Conservation (phyloP, 331 rosid species). For the Quercus phellos region DNA sequence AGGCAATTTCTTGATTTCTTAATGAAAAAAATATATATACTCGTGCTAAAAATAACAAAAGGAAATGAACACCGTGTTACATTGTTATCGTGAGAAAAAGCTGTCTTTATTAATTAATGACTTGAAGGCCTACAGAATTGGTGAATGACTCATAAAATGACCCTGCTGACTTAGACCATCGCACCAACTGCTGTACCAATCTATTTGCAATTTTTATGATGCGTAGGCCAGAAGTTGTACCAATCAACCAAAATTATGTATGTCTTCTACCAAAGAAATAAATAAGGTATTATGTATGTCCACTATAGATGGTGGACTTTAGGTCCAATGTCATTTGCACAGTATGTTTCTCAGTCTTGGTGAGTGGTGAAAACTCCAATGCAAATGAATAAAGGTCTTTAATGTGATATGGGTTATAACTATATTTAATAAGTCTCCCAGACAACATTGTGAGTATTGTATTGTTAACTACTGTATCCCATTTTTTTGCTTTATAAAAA, state of each 20-base stretch:
- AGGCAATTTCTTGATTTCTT: not conserved
- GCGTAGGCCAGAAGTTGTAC: not conserved
- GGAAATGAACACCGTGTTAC: not conserved
- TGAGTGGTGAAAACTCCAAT: too few relatives aligned
- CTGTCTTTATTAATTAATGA: not conserved
- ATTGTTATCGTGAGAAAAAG: not conserved
- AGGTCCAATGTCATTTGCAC: not conserved
- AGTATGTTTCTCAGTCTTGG: not conserved
- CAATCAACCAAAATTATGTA: too few relatives aligned
- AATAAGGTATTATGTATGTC: not conserved
- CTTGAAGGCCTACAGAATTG: not conserved
- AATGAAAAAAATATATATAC: not conserved
- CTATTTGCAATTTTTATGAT: not conserved
- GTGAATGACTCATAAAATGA: not conserved
- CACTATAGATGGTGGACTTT: not conserved
- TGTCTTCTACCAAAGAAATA: not conserved
- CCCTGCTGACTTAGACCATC: not conserved
- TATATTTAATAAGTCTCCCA: too few relatives aligned
- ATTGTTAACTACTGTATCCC: too few relatives aligned
- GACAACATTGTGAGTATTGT: too few relatives aligned
- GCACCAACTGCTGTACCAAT: not conserved
- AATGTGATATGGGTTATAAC: too few relatives aligned
- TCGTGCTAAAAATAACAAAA: not conserved
- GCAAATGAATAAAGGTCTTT: too few relatives aligned
- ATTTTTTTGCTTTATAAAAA: not conserved